Conservation (phyloP, 139 green algal species). For the Coelastrella sp. region DNA sequence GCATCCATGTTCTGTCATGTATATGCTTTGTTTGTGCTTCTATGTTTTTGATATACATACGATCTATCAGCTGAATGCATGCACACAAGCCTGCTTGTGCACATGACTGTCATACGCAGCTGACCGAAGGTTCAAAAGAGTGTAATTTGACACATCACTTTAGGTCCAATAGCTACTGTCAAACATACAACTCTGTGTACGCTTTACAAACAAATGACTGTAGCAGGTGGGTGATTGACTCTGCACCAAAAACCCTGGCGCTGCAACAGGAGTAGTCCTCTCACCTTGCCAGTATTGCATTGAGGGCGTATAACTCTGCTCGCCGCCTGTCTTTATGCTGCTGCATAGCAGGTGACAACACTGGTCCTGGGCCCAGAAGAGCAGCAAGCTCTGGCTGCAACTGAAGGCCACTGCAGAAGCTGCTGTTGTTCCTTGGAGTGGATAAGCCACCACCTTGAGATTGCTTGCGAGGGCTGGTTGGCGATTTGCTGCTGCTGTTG, state of each 20-base stretch:
- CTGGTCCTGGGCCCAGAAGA: not conserved
- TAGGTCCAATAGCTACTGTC: too few species aligned
- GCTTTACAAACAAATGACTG: not conserved
- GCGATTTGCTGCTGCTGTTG: not conserved
- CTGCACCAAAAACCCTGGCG: not conserved
- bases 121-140: too few species aligned
- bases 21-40: too few species aligned
- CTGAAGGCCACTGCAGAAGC: not conserved
- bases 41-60: too few species aligned
- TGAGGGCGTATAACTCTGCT: slow-evolving; percentile 22
- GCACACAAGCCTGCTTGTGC: too few species aligned
- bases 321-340: slow-evolving; percentile 17
- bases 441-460: too few species aligned
- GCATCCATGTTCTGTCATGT: too few species aligned
- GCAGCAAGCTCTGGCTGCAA: not conserved
- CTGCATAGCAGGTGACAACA: not conserved
- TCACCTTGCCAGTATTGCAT: slow-evolving; percentile 14
- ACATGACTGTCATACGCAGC: too few species aligned
- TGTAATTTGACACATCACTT: too few species aligned
- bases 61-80: too few species aligned
- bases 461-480: not conserved
- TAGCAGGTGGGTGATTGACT: not conserved
- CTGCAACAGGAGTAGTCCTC: not conserved
- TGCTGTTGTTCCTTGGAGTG: too few species aligned
- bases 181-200: not conserved